Evolutionary conservation across 2,329 filamentous ascomycete species (phyloP).

Genomic region (Aspergillus bombycis): DNA sequence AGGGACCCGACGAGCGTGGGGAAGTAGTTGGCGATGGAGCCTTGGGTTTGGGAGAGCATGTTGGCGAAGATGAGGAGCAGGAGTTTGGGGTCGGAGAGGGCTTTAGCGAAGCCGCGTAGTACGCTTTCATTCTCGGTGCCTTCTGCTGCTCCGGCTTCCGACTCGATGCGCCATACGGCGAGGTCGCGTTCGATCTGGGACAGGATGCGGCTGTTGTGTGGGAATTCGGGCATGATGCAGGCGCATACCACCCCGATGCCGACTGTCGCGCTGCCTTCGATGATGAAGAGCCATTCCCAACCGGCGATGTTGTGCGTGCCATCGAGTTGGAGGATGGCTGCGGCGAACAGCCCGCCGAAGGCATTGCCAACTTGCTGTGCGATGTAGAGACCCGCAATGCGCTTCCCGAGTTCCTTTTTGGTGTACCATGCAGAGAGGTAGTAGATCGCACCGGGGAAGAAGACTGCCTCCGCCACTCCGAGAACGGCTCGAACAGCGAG

Average conservation of each 20-base stretch:
- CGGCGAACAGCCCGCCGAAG: slow-evolving; percentile 32
- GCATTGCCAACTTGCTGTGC: slow-evolving; percentile 31
- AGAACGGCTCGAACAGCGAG: slow-evolving; percentile 61
- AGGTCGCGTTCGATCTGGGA: slow-evolving; percentile 24
- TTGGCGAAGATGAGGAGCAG: slow-evolving; percentile 44
- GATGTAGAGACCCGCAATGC: slow-evolving; percentile 36
- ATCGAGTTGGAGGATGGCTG: slow-evolving; percentile 29
- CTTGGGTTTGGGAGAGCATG: slow-evolving; percentile 44
- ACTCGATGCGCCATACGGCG: slow-evolving; percentile 32
- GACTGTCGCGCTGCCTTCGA: slow-evolving; percentile 31
- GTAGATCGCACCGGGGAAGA: slow-evolving; percentile 53
- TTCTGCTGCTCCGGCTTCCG: slow-evolving; percentile 45
- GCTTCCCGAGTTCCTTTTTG: slow-evolving; percentile 32
- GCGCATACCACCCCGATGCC: slow-evolving; percentile 35
- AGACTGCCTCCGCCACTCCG: slow-evolving; percentile 66
- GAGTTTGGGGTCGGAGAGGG: slow-evolving; percentile 42
- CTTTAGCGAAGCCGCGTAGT: slow-evolving; percentile 28
- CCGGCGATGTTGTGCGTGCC: slow-evolving; percentile 24
- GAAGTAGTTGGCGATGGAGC: slow-evolving; percentile 34
- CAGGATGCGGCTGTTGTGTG: slow-evolving; percentile 43
- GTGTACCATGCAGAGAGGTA: slow-evolving; percentile 48
- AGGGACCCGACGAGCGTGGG: slow-evolving; percentile 29
- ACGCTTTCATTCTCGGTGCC: slow-evolving; percentile 37
- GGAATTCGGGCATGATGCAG: slow-evolving; percentile 44
- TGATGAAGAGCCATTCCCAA: slow-evolving; percentile 36